A percentile compares a stretch with the other conserved stretches of the same genome.
These are phyloP conservation scores for Cucurbita ficifolia DNA, from an alignment of 306 rosid species.

Conservation along the genomic window DNA sequence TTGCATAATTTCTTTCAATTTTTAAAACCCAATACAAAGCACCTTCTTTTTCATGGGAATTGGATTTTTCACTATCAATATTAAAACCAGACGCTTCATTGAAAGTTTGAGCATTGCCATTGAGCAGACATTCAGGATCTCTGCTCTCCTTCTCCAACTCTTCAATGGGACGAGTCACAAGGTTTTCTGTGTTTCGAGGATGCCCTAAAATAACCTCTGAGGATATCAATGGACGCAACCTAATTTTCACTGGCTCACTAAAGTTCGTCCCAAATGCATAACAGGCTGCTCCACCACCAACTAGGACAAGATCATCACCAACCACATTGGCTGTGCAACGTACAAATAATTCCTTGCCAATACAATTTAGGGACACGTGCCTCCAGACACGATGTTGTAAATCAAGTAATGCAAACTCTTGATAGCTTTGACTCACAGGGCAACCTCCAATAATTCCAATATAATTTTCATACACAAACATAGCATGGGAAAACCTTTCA, in stretches of 20 bases:
- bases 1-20: slow-evolving; percentile 58
- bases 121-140: slow-evolving; percentile 11
- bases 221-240: slow-evolving; percentile 27
- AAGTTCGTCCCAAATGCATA: slow-evolving; percentile 95
- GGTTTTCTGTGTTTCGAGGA: slow-evolving; percentile 13
- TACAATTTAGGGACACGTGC: slow-evolving; percentile 50
- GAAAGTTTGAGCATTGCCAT: slow-evolving; percentile 16
- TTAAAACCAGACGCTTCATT: slow-evolving; percentile 18
- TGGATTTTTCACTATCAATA: slow-evolving; percentile 15
- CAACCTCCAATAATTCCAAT: slow-evolving; percentile 89
- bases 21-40: slow-evolving; percentile 40
- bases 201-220: slow-evolving; percentile 21
- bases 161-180: slow-evolving; percentile 14
- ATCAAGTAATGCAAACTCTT: slow-evolving; percentile 74
- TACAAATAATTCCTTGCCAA: slow-evolving; percentile 62
- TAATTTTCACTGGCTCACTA: slow-evolving; percentile 69
- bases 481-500: slow-evolving; percentile 86
- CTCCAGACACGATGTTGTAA: slow-evolving; percentile 41
- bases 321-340: slow-evolving; percentile 61
- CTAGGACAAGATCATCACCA: slow-evolving; percentile 55
- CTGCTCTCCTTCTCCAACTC: slow-evolving; percentile 10
- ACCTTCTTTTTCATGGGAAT: slow-evolving; percentile 14
- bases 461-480: slow-evolving; percentile 57
- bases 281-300: slow-evolving; percentile 93
- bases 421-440: slow-evolving; percentile 60